Evolutionary conservation across 179 eudicot species (phyloP).

Genomic region (Beta lomatogona): DNA sequence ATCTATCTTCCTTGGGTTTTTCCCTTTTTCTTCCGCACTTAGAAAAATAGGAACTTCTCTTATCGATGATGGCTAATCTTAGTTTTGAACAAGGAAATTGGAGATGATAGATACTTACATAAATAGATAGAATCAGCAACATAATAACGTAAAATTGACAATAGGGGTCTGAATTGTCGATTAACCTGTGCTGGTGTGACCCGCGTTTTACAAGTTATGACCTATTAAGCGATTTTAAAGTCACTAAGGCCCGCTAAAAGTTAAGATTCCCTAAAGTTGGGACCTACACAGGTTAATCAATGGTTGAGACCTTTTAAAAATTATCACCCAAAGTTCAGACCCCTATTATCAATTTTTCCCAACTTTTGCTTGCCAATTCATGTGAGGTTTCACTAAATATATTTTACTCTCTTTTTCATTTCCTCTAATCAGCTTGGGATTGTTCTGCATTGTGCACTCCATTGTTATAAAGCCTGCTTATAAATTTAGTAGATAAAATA

Average conservation of each 20-base stretch:
- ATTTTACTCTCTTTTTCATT: slow-evolving; percentile 2
- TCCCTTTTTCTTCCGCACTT: background rate
- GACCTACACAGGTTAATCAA: too few species aligned
- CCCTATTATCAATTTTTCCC: too few species aligned
- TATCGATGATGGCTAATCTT: background rate
- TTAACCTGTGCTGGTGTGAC: too few species aligned
- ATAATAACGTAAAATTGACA: background rate
- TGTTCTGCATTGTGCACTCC: background rate
- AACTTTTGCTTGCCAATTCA: background rate
- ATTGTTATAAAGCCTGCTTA: background rate
- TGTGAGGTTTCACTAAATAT: background rate
- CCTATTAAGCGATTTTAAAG: too few species aligned
- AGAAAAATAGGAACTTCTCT: too few species aligned
- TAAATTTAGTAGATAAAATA: background rate
- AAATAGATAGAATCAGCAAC: background rate
- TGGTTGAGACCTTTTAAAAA: too few species aligned
- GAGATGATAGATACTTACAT: background rate
- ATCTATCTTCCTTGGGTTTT: background rate
- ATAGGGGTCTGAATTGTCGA: too few species aligned
- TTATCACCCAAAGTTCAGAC: too few species aligned
- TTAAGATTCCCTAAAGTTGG: too few species aligned
- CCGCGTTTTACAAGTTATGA: too few species aligned
- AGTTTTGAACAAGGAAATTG: background rate
- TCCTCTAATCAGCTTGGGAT: background rate
- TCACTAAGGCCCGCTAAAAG: too few species aligned